Base-by-base conservation (phyloP, 345 rosid species). In the Draba incana region DNA sequence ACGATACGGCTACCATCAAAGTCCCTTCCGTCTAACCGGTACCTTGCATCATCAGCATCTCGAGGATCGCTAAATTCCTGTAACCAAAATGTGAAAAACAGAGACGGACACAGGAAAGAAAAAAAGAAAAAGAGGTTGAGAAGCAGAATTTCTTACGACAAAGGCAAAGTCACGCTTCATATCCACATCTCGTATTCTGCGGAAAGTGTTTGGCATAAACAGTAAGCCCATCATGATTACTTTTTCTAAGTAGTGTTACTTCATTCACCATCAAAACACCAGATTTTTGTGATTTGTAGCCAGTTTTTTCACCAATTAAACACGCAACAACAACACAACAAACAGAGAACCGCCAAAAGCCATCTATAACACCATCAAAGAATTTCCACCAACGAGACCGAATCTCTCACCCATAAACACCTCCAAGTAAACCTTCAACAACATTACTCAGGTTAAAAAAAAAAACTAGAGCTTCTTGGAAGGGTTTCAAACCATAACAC, bases 81-180 rank as follows among this genome's bases (percentile, higher is more conserved):
- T 70, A 52, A 13, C 25, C 59, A 67, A 15, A 72, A 56, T 2
- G 61, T 42, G 23, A 31, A 28, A 24, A 10, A 64, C 49, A 43
- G 58, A 51, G 11, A n/a, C 14, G 23, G 52, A 67, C 62, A 35
- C 23, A 56, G 11, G 35, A 11, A 57, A 5, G 62, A 76, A 33
- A 47, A 15, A 4, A 20, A 12, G 8, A 11, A 9, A 23, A 20
- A 64, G 24, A 62, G 16, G 64, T 54, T 30, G 60, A 4, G 48
- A 33, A 45, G 27, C 1, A 5, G 24, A 13, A 56, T 38, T 10
- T 41, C 78, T 73, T 92, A 92, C 96, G 79, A 92, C 93, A 84
- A 92, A 92, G 68, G 98, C 98, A 56, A 77, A 92, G 85, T 92
- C 93, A 72, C 88, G 91, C 97, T 91, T 91, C 97, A 91, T 88